Percentiles rank a stretch among this genome's conserved stretches.
phyloP scores from a whole-genome alignment of 83 land plant genomes.

The Picea abies region DNA sequence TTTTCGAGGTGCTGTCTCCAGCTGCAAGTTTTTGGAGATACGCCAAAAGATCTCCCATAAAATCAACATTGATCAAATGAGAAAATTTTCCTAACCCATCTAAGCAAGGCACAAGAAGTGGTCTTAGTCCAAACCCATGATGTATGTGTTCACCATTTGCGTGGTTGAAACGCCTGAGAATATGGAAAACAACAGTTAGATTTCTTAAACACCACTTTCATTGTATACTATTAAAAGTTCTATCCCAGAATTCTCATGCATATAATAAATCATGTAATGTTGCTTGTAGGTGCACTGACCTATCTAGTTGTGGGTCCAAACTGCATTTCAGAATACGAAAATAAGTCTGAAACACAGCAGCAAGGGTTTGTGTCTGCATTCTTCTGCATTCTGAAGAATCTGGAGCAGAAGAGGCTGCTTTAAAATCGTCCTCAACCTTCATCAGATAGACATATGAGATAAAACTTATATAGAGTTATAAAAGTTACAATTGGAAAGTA shows the following conservation, averaged over 20 bases:
- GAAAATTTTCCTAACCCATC: constrained; percentile 90
- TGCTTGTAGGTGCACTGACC: background rate
- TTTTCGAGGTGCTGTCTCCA: constrained; percentile 1
- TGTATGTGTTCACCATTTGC: constrained; percentile 11
- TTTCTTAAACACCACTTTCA: background rate
- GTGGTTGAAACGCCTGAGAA: constrained; percentile 27
- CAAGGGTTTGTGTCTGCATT: constrained; percentile 84
- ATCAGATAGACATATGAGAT: background rate
- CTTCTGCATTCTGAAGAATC: constrained; percentile 62
- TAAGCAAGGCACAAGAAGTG: constrained; percentile 84
- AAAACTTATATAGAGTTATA: background rate
- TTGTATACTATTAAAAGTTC: background rate
- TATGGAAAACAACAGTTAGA: background rate
- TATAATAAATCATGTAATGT: background rate
- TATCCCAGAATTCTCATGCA: background rate
- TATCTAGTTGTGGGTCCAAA: constrained; percentile 33
- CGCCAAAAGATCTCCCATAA: constrained; percentile 83
- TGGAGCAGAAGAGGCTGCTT: constrained; percentile 62
- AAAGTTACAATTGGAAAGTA: constrained; percentile 3
- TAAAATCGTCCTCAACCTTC: constrained; percentile 88
- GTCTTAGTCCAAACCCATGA: constrained; percentile 52
- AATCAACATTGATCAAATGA: constrained; percentile 92
- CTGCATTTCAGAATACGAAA: constrained; percentile 87
- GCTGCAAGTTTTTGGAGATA: constrained; percentile 70
- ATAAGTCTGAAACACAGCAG: constrained; percentile 92